phyloP scores from a whole-genome alignment of 78 protist genomes.

The Protostelium mycophagum region DNA sequence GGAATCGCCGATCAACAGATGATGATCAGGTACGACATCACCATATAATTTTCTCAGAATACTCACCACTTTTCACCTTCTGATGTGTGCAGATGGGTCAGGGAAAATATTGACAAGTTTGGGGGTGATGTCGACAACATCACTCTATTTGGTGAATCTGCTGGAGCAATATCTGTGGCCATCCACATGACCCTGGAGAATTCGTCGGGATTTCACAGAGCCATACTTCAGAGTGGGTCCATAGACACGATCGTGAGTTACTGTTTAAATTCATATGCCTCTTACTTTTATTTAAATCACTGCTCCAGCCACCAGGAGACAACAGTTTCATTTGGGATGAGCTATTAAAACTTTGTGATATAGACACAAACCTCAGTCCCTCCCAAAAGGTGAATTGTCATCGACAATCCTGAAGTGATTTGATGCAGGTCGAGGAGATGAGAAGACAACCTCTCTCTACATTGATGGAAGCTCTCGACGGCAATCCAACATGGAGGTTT shows the following conservation, averaged over 20 bases:
- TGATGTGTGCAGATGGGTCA: constrained; percentile 67
- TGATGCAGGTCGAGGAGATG: not conserved
- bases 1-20: not conserved
- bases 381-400: not conserved
- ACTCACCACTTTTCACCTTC: not conserved
- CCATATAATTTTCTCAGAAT: not conserved
- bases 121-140: constrained; percentile 77
- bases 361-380: not conserved
- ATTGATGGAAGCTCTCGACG: not conserved
- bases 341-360: not conserved
- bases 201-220: not conserved
- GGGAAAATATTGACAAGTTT: constrained; percentile 63
- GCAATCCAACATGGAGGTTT: not conserved
- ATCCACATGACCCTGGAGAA: constrained; percentile 6
- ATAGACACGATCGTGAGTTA: not conserved
- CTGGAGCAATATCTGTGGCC: constrained; percentile 61
- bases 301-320: not conserved
- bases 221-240: not conserved
- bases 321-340: not conserved
- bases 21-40: not conserved
- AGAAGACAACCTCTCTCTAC: not conserved
- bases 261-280: not conserved
- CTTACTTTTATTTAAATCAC: not conserved
- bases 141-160: constrained; percentile 76
- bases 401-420: not conserved